These are phyloP conservation scores for Rhizophagus sp. DNA, from an alignment of 192 early-diverging fungal species.

Conservation along the genomic window DNA sequence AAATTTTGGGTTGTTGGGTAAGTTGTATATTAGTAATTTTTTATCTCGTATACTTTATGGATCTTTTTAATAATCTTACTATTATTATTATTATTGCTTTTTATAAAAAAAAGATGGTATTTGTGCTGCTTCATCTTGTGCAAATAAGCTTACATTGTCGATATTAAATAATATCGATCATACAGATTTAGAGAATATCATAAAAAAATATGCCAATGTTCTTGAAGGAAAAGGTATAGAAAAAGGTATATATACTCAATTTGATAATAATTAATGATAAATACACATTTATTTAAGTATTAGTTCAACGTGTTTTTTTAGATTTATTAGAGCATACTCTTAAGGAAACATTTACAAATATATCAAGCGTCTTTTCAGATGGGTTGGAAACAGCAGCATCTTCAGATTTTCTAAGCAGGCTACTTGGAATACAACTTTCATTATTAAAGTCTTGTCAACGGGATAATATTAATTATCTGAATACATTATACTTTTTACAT, in stretches of 20 bases:
- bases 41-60: too few species aligned
- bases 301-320: background rate
- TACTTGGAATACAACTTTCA: conserved; percentile 26
- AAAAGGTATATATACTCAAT: background rate
- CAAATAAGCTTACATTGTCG: conserved; percentile 3
- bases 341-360: conserved; percentile 7
- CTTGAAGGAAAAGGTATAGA: background rate
- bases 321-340: conserved; percentile 13
- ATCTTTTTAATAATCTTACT: too few species aligned
- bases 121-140: background rate
- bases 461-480: conserved; percentile 17
- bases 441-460: conserved; percentile 10
- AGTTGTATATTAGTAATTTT: too few species aligned
- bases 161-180: conserved; percentile 27
- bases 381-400: background rate
- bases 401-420: conserved; percentile 18
- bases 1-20: background rate
- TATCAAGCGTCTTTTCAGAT: conserved; percentile 4
- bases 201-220: background rate
- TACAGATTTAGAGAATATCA: conserved; percentile 26
- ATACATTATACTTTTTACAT: conserved; percentile 16
- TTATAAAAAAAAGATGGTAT: background rate
- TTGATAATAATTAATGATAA: background rate
- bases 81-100: too few species aligned
- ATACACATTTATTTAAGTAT: background rate